These are phyloP conservation scores for Zygnema circumcarinatum DNA, from an alignment of 139 green algal genomes.

Conservation along the genomic window DNA sequence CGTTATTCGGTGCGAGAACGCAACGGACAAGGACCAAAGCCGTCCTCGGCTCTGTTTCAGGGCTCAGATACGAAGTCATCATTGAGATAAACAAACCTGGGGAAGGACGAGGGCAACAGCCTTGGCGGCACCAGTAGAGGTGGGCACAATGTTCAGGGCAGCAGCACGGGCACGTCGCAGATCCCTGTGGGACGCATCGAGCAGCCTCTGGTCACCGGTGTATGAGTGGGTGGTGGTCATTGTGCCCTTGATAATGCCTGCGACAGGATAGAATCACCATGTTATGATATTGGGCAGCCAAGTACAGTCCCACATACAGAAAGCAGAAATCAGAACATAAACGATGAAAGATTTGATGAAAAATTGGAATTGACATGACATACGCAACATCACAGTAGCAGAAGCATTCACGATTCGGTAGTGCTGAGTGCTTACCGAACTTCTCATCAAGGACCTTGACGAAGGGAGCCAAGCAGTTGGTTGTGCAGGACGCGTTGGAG, in stretches of 20 bases:
- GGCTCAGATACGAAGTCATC: no score
- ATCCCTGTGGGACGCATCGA: conserved; percentile 72
- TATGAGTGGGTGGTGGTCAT: conserved; percentile 77
- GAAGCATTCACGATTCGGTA: no score
- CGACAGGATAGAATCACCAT: conserved; percentile 4
- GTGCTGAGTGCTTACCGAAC: conserved; percentile 56
- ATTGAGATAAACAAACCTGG: no score
- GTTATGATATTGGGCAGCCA: not conserved
- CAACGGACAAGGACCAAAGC: no score
- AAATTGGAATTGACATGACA: no score
- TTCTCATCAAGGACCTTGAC: conserved; percentile 72
- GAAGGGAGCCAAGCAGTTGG: conserved; percentile 75
- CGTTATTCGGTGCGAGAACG: no score
- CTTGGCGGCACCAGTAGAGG: conserved; percentile 73
- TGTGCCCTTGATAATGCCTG: conserved; percentile 68
- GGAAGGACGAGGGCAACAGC: conserved; percentile 71
- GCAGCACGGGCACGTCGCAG: conserved; percentile 69
- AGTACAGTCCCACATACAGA: not conserved
- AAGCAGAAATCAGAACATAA: no score
- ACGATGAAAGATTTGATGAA: no score
- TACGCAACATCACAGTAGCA: no score
- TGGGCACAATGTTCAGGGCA: conserved; percentile 74
- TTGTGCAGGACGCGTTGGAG: conserved; percentile 74
- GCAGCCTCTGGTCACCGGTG: conserved; percentile 70
- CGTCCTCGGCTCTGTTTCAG: no score